Evolutionary conservation across 106 monocot species (phyloP), one percentile per base, ranked within the genome.

Genomic region (Triglochin maritima): DNA sequence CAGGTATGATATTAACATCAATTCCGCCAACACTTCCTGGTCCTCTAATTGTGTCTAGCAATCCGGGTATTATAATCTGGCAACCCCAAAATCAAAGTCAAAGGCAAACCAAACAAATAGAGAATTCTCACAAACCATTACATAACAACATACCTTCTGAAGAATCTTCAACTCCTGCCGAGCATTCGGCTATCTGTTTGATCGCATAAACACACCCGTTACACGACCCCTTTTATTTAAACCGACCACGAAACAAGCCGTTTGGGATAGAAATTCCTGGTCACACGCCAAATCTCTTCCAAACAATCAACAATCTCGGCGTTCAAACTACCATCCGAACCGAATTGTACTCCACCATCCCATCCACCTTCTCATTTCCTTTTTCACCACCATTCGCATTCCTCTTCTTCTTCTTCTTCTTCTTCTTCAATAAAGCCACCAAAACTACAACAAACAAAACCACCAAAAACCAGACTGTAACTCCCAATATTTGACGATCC

Each of bases 101-200:
- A n/a, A n/a, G n/a, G n/a, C n/a, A n/a, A n/a, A n/a, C n/a, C n/a
- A n/a, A n/a, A n/a, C n/a, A n/a, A n/a, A n/a, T n/a, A n/a, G n/a
- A n/a, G n/a, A n/a, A n/a, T n/a, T n/a, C n/a, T n/a, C n/a, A n/a
- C n/a, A n/a, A n/a, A n/a, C n/a, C n/a, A n/a, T n/a, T n/a, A n/a
- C n/a, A n/a, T n/a, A n/a, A n/a, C n/a, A n/a, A n/a, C n/a, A n/a
- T 67, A 92, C 92, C 92, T 92, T 92, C 71, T 92, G 92, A 59
- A 92, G 67, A 57, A 92, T 92, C 61, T 83, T 85, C 71, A 92
- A 83, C 81, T 92, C 92, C 7, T 85, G 79, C 8, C 53, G 49
- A 46, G 92, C 92, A 64, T 92, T 85, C 92, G 88, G 88, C 75
- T 85, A 92, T 92, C 83, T 76, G 83, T 75, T 92, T 92, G 62